Evolutionary conservation across 768 basidiomycete genomes (phyloP), one percentile per base, ranked within the genome.

Genomic region (Rhodocollybia butyracea): DNA sequence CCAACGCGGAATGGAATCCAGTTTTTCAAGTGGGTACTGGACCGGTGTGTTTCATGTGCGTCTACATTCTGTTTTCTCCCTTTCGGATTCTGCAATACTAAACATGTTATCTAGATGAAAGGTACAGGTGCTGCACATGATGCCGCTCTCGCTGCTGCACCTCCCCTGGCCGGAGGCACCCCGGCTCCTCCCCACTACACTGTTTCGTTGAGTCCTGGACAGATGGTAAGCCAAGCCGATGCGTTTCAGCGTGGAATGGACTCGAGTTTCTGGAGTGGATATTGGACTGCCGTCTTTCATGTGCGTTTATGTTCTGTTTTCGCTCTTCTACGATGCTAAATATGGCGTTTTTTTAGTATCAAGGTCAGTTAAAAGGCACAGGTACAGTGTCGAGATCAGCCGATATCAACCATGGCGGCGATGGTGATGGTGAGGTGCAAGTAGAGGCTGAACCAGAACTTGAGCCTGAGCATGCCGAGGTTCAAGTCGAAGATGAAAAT

Each of bases 1-100:
- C 68, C 74, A 77, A 22, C 83, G 84, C 45, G 91, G 89, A 4
- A 60, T 91, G 63, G 79, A 77, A 31, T 89, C 91, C 17, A 91
- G 88, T 84, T 93, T 92, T 66, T 92, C 90, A 89, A 76, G 78
- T 22, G 91, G 90, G 19, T 93, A 92, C 66, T 93, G 90, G 89
- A 90, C 89, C 2, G 89, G 89, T 1, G 78, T 91, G 46, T 92
- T 91, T 64, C 86, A 92, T 66, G 90, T 89, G 61, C 46, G 83
- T 75, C n/a, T 6, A 40, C 21, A 13, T 36, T 24, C 15, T 32
- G 2, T 13, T 34, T 29, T 32, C 1, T 2, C 17, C 8, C 3
- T n/a, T n/a, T n/a, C n/a, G n/a, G n/a, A n/a, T 17, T 45, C 17
- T 21, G 17, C 19, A 29, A 12, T 13, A 22, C 26, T 4, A 2